Base-by-base conservation (phyloP, 805 yeast species). In the Wickerhamiella nectarea region DNA sequence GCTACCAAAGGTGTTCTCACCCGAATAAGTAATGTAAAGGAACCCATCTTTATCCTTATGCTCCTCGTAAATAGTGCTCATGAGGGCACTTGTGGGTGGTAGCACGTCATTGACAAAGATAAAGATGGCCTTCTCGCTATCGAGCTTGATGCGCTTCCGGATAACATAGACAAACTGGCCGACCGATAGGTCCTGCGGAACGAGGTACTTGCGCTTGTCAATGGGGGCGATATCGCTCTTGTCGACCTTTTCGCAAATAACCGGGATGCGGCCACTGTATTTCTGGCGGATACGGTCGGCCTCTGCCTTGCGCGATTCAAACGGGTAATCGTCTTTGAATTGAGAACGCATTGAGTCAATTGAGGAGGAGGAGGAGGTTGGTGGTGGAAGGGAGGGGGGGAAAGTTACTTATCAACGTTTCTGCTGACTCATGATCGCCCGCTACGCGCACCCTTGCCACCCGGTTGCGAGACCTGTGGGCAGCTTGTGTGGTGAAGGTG, bases 111-210 rank as follows among this genome's bases (percentile, higher is more conserved):
- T 89, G 51, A 91, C 95, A 62, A 91, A 91, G 52, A 91, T 86
- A 65, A 91, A 91, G 52, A 91, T 89, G 36, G 98, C 98, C 78
- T 89, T 87, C 64, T 91, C 98, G 22, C 95, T 82, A 38, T 95
- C 95, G 50, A 91, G 73, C 69, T 82, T 82, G 63, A 91, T 87
- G 63, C 98, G 80, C 67, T 89, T 87, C 65, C 98, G 79, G 55
- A 91, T 85, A 48, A 91, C 98, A 59, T 91, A 91, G 36, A 91
- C 98, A 67, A 91, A 89, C 65, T 91, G 98, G 35, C 98, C 98
- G 47, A 91, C 95, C 0, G 96, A 85, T 56, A 91, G 73, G 61
- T 91, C 98, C 21, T 87, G 78, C 6, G 98, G 98, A 9, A 91
- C 98, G 52, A 91, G 72, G 61, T 91, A 91, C 68, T 91, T 91